phyloP scores from a whole-genome alignment of 306 rosid genomes.

The Vicia villosa region DNA sequence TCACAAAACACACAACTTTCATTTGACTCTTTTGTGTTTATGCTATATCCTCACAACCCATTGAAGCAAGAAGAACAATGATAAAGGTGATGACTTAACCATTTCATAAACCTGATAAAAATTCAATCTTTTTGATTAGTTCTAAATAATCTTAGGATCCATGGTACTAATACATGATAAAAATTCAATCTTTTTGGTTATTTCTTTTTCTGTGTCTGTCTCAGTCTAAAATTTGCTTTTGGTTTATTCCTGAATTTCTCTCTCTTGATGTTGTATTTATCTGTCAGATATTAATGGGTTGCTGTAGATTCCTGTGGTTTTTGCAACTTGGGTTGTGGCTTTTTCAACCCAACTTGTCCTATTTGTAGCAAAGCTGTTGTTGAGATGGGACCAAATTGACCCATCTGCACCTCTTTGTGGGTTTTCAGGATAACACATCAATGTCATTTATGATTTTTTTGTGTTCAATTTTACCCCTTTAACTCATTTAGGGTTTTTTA shows the following conservation, averaged over 20 bases:
- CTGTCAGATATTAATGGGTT: constrained; percentile 70
- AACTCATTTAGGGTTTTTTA: constrained; percentile 40
- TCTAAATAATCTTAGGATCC: background rate
- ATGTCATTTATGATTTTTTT: constrained; percentile 56
- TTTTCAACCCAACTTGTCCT: constrained; percentile 71
- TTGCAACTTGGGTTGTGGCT: constrained; percentile 73
- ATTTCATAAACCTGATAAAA: background rate
- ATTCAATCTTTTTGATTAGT: background rate
- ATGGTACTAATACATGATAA: background rate
- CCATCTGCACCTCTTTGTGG: constrained; percentile 56
- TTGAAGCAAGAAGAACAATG: background rate
- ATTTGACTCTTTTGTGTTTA: constrained; percentile 18
- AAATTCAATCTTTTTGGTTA: background rate
- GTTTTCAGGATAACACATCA: constrained; percentile 64
- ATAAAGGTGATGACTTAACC: constrained; percentile 40
- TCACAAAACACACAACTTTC: background rate
- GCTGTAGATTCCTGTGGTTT: constrained; percentile 58
- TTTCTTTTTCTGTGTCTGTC: constrained; percentile 2
- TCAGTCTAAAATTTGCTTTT: constrained; percentile 7
- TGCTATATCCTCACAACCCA: constrained; percentile 24
- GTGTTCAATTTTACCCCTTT: constrained; percentile 44
- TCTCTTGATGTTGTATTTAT: constrained; percentile 39
- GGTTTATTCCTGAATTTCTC: constrained; percentile 31
- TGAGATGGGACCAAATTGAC: constrained; percentile 88
- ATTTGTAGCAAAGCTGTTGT: constrained; percentile 56